Evolutionary conservation across 441 rosid species (phyloP).

Genomic region (Lepidium campestre): DNA sequence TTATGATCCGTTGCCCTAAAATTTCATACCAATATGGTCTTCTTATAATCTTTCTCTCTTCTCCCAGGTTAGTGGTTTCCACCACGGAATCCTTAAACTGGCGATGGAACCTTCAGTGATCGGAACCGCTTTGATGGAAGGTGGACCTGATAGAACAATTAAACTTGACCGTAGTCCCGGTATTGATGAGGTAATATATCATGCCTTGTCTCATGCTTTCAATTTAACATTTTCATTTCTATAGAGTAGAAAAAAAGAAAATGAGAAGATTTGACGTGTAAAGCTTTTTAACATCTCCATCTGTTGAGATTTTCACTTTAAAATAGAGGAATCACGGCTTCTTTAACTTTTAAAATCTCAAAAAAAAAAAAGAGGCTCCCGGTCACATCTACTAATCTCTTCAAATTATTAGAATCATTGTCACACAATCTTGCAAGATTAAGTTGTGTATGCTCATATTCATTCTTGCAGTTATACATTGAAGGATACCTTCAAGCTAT

Average conservation of each 20-base stretch:
- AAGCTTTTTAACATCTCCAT: neutral
- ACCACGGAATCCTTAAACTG: slow-evolving; percentile 85
- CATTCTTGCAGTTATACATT: slow-evolving; percentile 63
- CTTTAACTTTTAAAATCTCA: neutral
- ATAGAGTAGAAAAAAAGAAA: neutral
- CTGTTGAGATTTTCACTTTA: slow-evolving; percentile 4
- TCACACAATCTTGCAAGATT: slow-evolving; percentile 1
- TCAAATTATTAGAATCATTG: neutral
- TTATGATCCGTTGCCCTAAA: slow-evolving; percentile 10
- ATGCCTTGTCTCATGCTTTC: slow-evolving; percentile 7
- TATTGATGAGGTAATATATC: slow-evolving; percentile 69
- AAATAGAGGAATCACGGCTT: neutral
- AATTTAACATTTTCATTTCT: neutral
- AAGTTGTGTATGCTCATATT: slow-evolving; percentile 2
- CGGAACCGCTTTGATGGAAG: slow-evolving; percentile 85
- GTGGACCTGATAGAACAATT: slow-evolving; percentile 90
- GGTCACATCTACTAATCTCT: neutral
- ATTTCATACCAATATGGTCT: neutral
- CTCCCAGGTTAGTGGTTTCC: slow-evolving; percentile 74
- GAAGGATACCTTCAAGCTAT: slow-evolving; percentile 98
- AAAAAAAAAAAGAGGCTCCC: neutral
- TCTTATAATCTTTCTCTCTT: neutral
- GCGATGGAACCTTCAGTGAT: slow-evolving; percentile 95
- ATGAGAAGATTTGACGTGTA: neutral
- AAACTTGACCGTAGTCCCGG: slow-evolving; percentile 88